These are phyloP conservation scores for Penicillium chermesinum DNA, from an alignment of 495 filamentous ascomycete genomes.

Conservation along the genomic window DNA sequence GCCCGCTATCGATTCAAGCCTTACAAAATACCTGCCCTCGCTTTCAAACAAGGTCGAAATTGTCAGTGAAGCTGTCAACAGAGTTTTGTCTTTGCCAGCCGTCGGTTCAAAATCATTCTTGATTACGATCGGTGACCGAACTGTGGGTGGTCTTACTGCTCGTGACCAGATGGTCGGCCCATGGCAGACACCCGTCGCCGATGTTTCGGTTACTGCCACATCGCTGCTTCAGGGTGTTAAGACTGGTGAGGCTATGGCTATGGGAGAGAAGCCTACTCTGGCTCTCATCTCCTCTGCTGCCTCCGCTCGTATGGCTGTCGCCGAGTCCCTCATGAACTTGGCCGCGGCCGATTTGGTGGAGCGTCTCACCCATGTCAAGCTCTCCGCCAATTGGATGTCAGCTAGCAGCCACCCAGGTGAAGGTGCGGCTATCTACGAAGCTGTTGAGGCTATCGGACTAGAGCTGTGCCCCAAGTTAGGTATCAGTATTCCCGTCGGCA, in stretches of 20 bases:
- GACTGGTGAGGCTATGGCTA: conserved; percentile 93
- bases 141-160: conserved; percentile 81
- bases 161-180: conserved; percentile 95
- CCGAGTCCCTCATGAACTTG: conserved; percentile 87
- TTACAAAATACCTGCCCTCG: conserved; percentile 59
- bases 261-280: conserved; percentile 89
- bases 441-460: conserved; percentile 87
- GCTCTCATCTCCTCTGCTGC: conserved; percentile 88
- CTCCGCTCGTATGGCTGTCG: conserved; percentile 96
- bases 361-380: conserved; percentile 68
- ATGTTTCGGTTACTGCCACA: conserved; percentile 86
- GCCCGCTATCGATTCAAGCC: conserved; percentile 65
- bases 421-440: conserved; percentile 90
- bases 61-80: conserved; percentile 66
- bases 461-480: conserved; percentile 80
- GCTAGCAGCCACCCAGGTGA: conserved; percentile 90
- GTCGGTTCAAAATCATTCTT: conserved; percentile 96
- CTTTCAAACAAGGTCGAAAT: conserved; percentile 54
- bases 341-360: conserved; percentile 79
- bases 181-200: conserved; percentile 93
- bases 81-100: conserved; percentile 77
- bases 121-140: conserved; percentile 92
- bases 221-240: conserved; percentile 65
- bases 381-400: conserved; percentile 99
- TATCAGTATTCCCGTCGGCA: conserved; percentile 90